Base-by-base conservation (phyloP, 768 basidiomycete genomes). In the Macrolepiota dolichaula region DNA sequence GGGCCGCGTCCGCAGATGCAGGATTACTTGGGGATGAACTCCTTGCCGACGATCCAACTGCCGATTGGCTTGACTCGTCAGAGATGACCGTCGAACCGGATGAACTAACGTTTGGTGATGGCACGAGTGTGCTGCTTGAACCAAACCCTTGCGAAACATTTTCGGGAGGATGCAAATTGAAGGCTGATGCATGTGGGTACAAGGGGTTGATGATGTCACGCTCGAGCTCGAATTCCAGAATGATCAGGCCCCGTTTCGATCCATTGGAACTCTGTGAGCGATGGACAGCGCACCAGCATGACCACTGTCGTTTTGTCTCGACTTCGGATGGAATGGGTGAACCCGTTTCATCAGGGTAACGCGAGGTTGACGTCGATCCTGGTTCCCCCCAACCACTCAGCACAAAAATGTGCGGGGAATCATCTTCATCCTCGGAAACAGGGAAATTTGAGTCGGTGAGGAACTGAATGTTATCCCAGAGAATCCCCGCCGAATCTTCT, bases 161-260 rank as follows among this genome's bases (percentile, higher is more conserved):
- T 13, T 42, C 52, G 12, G 60, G 36, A 22, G 46, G 49, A 17
- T 47, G 17, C 19, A 55, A 38, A 11, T 35, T 6, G 52, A 57
- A 29, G 38, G 17, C 13, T 44, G 9, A n/a, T 22, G 59, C 11
- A 44, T 79, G 74, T 9, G 85, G 85, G 68, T 88, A 88, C 3
- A 92, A 72, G 0, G 92, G 91, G 64, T 92, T 93, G 67, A 86
- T 72, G 0, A 66, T 64, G 69, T 93, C 92, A 32, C 76, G 72
- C 68, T 92, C 91, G 24, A 92, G 78, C 69, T 94, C 92, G 63
- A 93, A 89, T 69, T 94, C 92, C 71, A 93, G 79, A 25, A 92
- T 77, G 64, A 92, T 82, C 51, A 88, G 68, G 2, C 71, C 69
- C 13, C 67, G 58, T 10, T 52, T 57, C 10, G 50, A n/a, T 2